Evolutionary conservation across 108 stramenopile genomes (phyloP).

Genomic region (Epipyxis sp.): DNA sequence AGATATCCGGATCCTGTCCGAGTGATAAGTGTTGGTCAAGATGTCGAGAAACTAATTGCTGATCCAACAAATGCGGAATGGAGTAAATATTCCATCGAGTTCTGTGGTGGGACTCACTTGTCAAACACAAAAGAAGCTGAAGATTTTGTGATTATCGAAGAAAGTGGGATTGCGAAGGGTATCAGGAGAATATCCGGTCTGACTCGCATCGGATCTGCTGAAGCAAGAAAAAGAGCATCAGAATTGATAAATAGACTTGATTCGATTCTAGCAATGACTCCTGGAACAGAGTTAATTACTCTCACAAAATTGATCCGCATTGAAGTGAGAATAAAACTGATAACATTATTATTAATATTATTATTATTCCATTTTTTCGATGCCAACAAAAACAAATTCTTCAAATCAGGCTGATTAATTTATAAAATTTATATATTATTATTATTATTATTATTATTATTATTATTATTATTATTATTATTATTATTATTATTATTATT

Average conservation of each 20-base stretch:
- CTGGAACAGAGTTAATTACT: not conserved
- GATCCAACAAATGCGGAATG: conserved; percentile 81
- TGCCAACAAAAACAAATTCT: too few species aligned
- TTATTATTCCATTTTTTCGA: not conserved
- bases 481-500: too few species aligned
- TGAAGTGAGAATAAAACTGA: not conserved
- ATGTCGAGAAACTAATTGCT: conserved; percentile 70
- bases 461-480: too few species aligned
- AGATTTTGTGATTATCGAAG: conserved; percentile 82
- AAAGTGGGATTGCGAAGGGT: conserved; percentile 96
- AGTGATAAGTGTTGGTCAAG: conserved; percentile 80
- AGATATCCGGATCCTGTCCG: conserved; percentile 99
- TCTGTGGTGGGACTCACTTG: conserved; percentile 98
- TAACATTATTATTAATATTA: not conserved
- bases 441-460: too few species aligned
- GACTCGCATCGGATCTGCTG: conserved; percentile 75
- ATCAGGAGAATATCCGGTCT: conserved; percentile 90
- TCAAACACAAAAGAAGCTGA: conserved; percentile 89
- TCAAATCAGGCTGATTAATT: too few species aligned
- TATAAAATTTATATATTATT: too few species aligned
- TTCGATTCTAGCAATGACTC: conserved; percentile 39
- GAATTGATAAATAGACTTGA: conserved; percentile 64
- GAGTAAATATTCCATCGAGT: conserved; percentile 88
- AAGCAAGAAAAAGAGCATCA: conserved; percentile 68
- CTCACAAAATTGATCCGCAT: conserved; percentile 37